Evolutionary conservation across 306 rosid genomes (phyloP).

Genomic region (Biancaea sappan): DNA sequence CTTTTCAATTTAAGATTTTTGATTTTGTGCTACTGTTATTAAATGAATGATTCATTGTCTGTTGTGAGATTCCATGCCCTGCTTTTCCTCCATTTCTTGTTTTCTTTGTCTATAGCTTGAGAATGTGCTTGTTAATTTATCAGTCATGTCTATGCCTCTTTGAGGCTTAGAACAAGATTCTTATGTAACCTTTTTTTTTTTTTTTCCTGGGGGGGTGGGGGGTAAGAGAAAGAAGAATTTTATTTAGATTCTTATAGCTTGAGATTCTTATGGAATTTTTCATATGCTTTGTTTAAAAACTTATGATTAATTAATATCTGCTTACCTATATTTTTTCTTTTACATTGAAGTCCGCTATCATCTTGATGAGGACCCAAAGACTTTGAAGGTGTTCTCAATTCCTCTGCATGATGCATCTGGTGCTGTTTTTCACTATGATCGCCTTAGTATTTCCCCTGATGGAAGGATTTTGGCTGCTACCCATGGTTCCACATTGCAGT

Average conservation of each 20-base stretch:
- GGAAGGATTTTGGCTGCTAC: slow-evolving; percentile 82
- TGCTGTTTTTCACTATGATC: slow-evolving; percentile 70
- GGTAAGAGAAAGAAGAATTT: too few relatives aligned
- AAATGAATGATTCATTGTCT: slow-evolving; percentile 2
- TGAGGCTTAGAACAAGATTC: not conserved
- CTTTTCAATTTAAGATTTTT: not conserved
- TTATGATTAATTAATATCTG: slow-evolving; percentile 13
- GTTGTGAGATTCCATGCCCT: slow-evolving; percentile 3
- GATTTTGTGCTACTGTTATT: slow-evolving; percentile 1
- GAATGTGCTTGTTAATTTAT: slow-evolving; percentile 21
- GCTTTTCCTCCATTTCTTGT: not conserved
- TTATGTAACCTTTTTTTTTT: slow-evolving; percentile 19
- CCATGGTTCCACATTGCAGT: slow-evolving; percentile 88
- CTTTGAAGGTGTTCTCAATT: slow-evolving; percentile 84
- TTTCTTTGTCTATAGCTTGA: slow-evolving; percentile 11
- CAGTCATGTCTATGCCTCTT: slow-evolving; percentile 4
- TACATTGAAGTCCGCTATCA: slow-evolving; percentile 83
- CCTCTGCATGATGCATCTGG: slow-evolving; percentile 77
- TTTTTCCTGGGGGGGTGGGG: too few relatives aligned
- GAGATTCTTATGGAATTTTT: slow-evolving; percentile 15
- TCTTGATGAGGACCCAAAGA: slow-evolving; percentile 94
- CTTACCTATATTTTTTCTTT: slow-evolving; percentile 33
- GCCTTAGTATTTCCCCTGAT: slow-evolving; percentile 80
- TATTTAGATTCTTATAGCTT: too few relatives aligned
- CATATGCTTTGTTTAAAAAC: not conserved